Base-by-base conservation (phyloP, 345 rosid genomes). In the Aethionema arabicum region DNA sequence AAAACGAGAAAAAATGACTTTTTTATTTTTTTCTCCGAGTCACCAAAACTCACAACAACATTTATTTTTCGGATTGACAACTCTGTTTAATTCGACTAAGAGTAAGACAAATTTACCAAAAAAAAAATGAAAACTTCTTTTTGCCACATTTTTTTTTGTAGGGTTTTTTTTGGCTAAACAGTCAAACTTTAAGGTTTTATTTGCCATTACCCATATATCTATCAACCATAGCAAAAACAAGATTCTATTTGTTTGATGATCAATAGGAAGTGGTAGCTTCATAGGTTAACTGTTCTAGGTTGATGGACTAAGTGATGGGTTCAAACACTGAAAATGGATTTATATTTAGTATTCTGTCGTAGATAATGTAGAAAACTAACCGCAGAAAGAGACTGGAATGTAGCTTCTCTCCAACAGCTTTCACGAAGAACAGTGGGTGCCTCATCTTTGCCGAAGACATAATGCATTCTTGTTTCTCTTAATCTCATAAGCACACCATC, bases 401-500 rank as follows among this genome's bases (percentile, higher is more conserved):
- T 85, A 36, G 86, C 80, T 83, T 93, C 96, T 74, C 95, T 90
- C 96, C 99, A 90, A 79, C 97, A 84, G 79, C 69, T 76, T 72
- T 93, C 96, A 54, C 87, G 88, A 60, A 90, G 89, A 80, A 90
- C 78, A 65, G 75, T 64, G 52, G 88, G 84, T 32, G 63, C 50
- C 50, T 52, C 67, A 35, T 63, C 63, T 57, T 83, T 78, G 65
- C 71, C 60, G 63, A 90, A 93, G 66, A 60, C 74, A 56, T 85
- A 90, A 63, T 85, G 91, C 82, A 93, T 65, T 45, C 97, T 86
- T 4, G 99, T 90, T 58, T 93, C 99, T 80, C 99, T 84, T 64
- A 93, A 61, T 74, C 99, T 87, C 96, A 93, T 85, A 21, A 93
- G 82, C 53, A 83, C 90, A 54, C 99, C 99, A 70, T 93, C 99